Conservation (phyloP, 1,284 basidiomycete species). For the Leccinum griseonigrum region DNA sequence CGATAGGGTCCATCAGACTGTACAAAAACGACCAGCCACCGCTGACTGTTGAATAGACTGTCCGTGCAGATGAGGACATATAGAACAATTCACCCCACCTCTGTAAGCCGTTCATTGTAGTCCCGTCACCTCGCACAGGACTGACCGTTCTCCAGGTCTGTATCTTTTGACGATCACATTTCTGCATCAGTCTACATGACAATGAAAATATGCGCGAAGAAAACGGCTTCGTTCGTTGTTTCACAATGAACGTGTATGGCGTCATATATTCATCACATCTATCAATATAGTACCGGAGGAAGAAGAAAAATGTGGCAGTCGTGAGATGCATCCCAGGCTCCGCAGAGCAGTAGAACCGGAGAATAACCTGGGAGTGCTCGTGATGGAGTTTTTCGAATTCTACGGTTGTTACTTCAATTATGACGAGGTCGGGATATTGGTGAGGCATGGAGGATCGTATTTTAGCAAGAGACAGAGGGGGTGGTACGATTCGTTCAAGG, state of each 20-base stretch:
- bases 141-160: slow-evolving; percentile 1
- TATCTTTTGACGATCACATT: slow-evolving; percentile 4
- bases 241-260: no score
- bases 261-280: no score
- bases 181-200: not conserved
- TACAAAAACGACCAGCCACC: slow-evolving; percentile 1
- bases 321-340: slow-evolving; percentile 97
- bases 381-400: slow-evolving; percentile 96
- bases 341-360: slow-evolving; percentile 82
- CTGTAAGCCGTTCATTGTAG: slow-evolving; percentile 1
- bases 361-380: slow-evolving; percentile 89
- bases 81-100: slow-evolving; percentile 1
- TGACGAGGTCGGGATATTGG: slow-evolving; percentile 83
- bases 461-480: slow-evolving; percentile 79
- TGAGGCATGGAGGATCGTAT: slow-evolving; percentile 83
- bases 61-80: slow-evolving; percentile 1
- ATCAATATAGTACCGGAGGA: no score
- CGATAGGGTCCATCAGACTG: slow-evolving; percentile 6
- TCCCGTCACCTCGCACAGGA: not conserved
- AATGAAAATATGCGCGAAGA: slow-evolving; percentile 4
- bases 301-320: no score
- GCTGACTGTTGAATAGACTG: not conserved
- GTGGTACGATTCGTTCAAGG: slow-evolving; percentile 67
- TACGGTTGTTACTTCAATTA: slow-evolving; percentile 95
- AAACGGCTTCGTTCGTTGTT: no score